Evolutionary conservation across 495 filamentous ascomycete species (phyloP).

Genomic region (Penicillium simplicissimum): DNA sequence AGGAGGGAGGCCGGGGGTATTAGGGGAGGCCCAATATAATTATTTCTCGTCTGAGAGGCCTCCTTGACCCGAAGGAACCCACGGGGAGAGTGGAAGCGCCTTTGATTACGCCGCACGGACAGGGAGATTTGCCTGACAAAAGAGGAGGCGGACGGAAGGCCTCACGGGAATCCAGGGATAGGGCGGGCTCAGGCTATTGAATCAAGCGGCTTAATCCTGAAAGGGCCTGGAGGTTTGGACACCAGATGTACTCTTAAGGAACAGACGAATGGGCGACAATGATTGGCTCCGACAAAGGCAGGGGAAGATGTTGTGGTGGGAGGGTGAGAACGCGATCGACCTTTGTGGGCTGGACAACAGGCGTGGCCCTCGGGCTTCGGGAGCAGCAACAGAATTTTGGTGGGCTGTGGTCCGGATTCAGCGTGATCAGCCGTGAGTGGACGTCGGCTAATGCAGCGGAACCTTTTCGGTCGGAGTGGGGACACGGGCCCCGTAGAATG

Average conservation of each 20-base stretch:
- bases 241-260: slow-evolving; percentile 16
- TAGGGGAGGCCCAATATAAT: slow-evolving; percentile 20
- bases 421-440: slow-evolving; percentile 38
- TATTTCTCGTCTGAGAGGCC: slow-evolving; percentile 8
- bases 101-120: slow-evolving; percentile 30
- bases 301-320: slow-evolving; percentile 11
- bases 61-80: slow-evolving; percentile 14
- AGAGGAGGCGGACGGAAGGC: slow-evolving; percentile 3
- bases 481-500: slow-evolving; percentile 18
- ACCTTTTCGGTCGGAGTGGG: slow-evolving; percentile 29
- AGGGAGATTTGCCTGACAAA: slow-evolving; percentile 5
- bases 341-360: slow-evolving; percentile 14
- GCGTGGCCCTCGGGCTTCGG: slow-evolving; percentile 14
- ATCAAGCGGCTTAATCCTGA: slow-evolving; percentile 9
- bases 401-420: slow-evolving; percentile 31
- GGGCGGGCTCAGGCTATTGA: slow-evolving; percentile 5
- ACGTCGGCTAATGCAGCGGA: slow-evolving; percentile 40
- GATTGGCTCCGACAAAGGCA: slow-evolving; percentile 28
- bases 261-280: slow-evolving; percentile 7
- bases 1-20: slow-evolving; percentile 12
- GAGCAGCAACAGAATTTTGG: slow-evolving; percentile 34
- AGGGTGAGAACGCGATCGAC: slow-evolving; percentile 24
- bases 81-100: slow-evolving; percentile 8
- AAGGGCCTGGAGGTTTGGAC: slow-evolving; percentile 5
- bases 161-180: slow-evolving; percentile 33